Base-by-base conservation (phyloP, 768 basidiomycete species). In the Boletus pseudopeckii region DNA sequence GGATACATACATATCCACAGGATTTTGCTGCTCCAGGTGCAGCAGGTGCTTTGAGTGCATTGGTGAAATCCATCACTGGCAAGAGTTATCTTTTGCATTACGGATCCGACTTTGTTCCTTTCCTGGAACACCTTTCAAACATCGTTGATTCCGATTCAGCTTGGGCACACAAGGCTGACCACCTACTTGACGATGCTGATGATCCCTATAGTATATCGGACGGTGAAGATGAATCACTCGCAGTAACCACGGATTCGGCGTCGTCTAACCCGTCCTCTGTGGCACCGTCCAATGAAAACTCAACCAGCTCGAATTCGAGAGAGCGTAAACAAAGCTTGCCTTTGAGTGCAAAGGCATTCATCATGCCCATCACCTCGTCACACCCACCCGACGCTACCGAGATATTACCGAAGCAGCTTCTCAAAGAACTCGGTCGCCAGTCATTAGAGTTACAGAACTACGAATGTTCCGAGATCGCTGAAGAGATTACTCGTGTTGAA, bases 81-180 rank as follows among this genome's bases (percentile, higher is more conserved):
- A 90, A 92, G 68, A 86, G 86, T 0, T 85, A 92, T 64, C 82
- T 92, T 20, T 76, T 91, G 14, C 90, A 92, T 67, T 93, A 93
- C 58, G 91, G 87, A 36, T 84, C 88, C 14, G 87, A 90, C 62
- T 83, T 93, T 60, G 77, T 90, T 10, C 88, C 89, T 1, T 92
- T 93, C 65, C 74, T 90, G 34, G 88, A 91, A 59, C 74, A 79
- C 45, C 74, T 90, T 10, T 77, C 85, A 5, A 75, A 68, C 33
- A 74, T 88, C 24, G 71, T 74, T n/a, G 90, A 92, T 64, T 76
- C 77, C 49, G 89, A 92, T 65, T 74, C 77, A 22, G 69, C 80
- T 7, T 92, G 91, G 90, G 84, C 89, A n/a, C 64, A 86, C 59
- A 86, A 86, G 62, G 73, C 77, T 2, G 82, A 88, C 38, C 77